Percentiles rank a stretch among this genome's conserved stretches.
phyloP scores from a whole-genome alignment of 2,329 filamentous ascomycete genomes.

The Cercospora canescens region DNA sequence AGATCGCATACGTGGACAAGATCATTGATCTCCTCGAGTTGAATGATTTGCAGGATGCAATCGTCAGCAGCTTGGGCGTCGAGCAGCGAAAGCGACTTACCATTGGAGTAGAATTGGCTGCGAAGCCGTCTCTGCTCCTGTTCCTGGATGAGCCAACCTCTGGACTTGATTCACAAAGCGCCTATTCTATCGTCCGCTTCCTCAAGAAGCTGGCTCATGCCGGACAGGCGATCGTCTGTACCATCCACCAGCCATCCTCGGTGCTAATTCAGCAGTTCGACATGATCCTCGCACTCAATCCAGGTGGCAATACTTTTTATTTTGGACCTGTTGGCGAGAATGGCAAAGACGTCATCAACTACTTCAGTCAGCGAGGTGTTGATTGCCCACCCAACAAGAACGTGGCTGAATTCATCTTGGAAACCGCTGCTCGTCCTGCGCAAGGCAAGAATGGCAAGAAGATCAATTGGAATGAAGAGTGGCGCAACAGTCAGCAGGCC shows the following conservation, averaged over 20 bases:
- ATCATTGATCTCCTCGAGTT: conserved; percentile 67
- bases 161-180: conserved; percentile 68
- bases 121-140: conserved; percentile 65
- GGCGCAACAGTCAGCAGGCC: conserved; percentile 65
- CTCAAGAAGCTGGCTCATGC: conserved; percentile 66
- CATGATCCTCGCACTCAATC: conserved; percentile 69
- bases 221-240: conserved; percentile 72
- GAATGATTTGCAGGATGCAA: conserved; percentile 65
- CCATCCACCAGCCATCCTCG: conserved; percentile 71
- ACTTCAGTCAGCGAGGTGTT: conserved; percentile 67
- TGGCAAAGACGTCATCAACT: conserved; percentile 64
- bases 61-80: conserved; percentile 64
- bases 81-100: conserved; percentile 72
- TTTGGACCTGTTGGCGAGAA: conserved; percentile 72
- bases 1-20: conserved; percentile 65
- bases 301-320: conserved; percentile 70
- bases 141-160: conserved; percentile 74
- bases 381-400: conserved; percentile 67
- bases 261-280: conserved; percentile 72
- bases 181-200: conserved; percentile 68
- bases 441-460: conserved; percentile 55
- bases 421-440: conserved; percentile 61
- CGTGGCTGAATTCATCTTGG: conserved; percentile 66
- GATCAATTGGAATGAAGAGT: conserved; percentile 75
- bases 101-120: conserved; percentile 72